phyloP scores from a whole-genome alignment of 164 flowering plant species.

The Akebia trifoliata region DNA sequence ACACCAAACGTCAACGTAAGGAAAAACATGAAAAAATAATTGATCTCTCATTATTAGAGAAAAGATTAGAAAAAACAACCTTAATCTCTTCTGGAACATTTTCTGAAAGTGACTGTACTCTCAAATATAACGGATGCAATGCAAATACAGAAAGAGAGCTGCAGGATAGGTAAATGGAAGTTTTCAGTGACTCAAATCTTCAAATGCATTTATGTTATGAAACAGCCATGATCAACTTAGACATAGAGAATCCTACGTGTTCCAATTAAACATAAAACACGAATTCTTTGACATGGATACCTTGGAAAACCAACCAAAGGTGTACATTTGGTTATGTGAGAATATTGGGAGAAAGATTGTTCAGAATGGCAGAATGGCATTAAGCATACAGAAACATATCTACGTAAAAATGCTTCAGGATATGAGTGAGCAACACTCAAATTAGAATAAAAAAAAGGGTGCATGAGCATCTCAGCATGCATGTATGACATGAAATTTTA shows the following conservation, averaged over 20 bases:
- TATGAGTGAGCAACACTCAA: too few species aligned
- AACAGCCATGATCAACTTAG: background rate
- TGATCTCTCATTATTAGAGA: background rate
- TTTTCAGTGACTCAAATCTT: background rate
- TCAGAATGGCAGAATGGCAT: too few species aligned
- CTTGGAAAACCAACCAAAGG: too few species aligned
- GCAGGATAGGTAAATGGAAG: constrained; percentile 23
- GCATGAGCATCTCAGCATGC: too few species aligned
- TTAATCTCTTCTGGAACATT: constrained; percentile 65
- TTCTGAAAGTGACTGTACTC: constrained; percentile 80
- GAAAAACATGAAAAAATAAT: constrained; percentile 1
- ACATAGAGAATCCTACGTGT: background rate
- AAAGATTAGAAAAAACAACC: constrained; percentile 32
- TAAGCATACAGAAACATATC: background rate
- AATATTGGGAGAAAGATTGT: too few species aligned
- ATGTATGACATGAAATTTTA: background rate
- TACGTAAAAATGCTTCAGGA: too few species aligned
- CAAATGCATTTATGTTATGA: background rate
- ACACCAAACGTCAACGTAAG: constrained; percentile 3
- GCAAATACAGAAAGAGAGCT: constrained; percentile 97
- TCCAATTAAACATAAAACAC: too few species aligned
- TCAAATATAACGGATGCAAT: constrained; percentile 85
- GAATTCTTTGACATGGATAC: too few species aligned
- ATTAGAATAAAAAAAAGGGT: too few species aligned
- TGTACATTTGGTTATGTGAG: too few species aligned